Conservation (phyloP, 2,329 filamentous ascomycete genomes). For the Cladobotryum protrusum region DNA sequence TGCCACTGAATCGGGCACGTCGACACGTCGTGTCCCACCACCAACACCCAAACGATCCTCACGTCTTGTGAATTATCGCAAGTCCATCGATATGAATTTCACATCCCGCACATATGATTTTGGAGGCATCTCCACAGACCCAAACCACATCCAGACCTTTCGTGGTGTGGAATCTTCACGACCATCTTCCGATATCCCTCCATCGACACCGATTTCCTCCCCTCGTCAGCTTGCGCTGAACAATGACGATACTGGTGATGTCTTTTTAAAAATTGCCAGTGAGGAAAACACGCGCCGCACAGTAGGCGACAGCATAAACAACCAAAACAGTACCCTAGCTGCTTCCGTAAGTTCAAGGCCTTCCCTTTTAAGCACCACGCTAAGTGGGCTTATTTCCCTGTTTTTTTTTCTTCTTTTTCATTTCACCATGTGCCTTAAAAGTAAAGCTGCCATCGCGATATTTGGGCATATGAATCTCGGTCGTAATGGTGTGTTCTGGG, state of each 20-base stretch:
- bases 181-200: background rate
- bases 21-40: constrained; percentile 28
- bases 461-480: background rate
- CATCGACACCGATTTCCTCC: constrained; percentile 27
- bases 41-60: constrained; percentile 49
- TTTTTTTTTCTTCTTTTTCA: background rate
- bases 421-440: background rate
- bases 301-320: constrained; percentile 26
- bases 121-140: constrained; percentile 37
- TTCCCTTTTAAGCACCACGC: background rate
- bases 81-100: constrained; percentile 50
- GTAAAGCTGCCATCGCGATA: background rate
- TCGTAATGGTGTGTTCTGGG: background rate
- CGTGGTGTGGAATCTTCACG: constrained; percentile 43
- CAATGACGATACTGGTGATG: constrained; percentile 50
- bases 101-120: constrained; percentile 38
- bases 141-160: constrained; percentile 44
- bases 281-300: constrained; percentile 41
- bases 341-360: constrained; percentile 37
- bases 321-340: constrained; percentile 28
- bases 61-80: constrained; percentile 51
- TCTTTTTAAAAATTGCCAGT: constrained; percentile 53
- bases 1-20: constrained; percentile 26
- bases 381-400: background rate
- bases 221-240: constrained; percentile 29